Evolutionary conservation across 352 stramenopile species (phyloP).

Genomic region (Phytophthora crassamura): DNA sequence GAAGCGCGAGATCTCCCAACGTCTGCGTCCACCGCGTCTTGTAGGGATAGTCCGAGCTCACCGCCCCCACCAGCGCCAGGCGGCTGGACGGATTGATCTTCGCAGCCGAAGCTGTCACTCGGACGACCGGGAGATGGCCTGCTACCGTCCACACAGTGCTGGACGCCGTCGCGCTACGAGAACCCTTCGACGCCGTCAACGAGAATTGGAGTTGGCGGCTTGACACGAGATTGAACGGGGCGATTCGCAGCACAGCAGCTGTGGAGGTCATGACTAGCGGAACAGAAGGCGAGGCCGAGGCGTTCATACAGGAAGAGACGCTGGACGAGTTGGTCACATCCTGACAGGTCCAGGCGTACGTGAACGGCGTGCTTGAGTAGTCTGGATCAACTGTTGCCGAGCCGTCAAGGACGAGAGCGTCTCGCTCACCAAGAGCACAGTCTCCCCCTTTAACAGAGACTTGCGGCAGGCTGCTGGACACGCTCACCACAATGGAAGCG

Average conservation of each 20-base stretch:
- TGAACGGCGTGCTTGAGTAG: conserved; percentile 35
- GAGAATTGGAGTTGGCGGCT: conserved; percentile 56
- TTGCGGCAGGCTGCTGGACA: conserved; percentile 46
- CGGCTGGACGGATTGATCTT: conserved; percentile 63
- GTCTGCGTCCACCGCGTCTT: conserved; percentile 58
- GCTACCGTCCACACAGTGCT: conserved; percentile 56
- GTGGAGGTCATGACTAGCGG: conserved; percentile 24
- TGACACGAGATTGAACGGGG: conserved; percentile 52
- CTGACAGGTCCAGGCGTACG: conserved; percentile 58
- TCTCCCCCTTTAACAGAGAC: conserved; percentile 51
- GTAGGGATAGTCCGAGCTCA: conserved; percentile 75
- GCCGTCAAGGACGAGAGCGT: conserved; percentile 59
- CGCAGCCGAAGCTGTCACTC: conserved; percentile 24
- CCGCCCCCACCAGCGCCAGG: conserved; percentile 38
- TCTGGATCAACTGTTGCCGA: conserved; percentile 64
- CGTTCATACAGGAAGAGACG: conserved; percentile 22
- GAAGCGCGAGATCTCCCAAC: conserved; percentile 61
- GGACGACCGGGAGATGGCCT: conserved; percentile 57
- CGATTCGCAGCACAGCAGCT: conserved; percentile 39
- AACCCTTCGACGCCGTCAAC: conserved; percentile 47
- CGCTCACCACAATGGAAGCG: conserved; percentile 47
- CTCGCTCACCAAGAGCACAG: conserved; percentile 54
- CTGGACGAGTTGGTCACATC: conserved; percentile 51
- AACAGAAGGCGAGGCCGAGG: neutral
- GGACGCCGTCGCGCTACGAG: conserved; percentile 21